These are phyloP conservation scores for Diaporthe ilicicola DNA, from an alignment of 2,329 filamentous ascomycete genomes.

Conservation along the genomic window DNA sequence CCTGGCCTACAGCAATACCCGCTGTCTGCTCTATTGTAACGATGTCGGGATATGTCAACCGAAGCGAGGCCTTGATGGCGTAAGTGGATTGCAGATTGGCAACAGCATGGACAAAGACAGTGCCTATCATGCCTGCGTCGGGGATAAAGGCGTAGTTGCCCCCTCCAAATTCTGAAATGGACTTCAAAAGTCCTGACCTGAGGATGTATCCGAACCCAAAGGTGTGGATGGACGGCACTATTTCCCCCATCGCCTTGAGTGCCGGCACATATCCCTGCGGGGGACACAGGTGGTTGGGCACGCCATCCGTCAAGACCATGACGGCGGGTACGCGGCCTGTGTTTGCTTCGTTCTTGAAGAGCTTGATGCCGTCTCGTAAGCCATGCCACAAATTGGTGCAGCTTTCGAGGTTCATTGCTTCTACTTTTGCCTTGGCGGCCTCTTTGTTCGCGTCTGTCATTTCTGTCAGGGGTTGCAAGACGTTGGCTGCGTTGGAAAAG, in stretches of 20 bases:
- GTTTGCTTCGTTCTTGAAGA: constrained; percentile 50
- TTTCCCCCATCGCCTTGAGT: constrained; percentile 50
- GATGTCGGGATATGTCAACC: constrained; percentile 47
- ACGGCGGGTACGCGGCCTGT: constrained; percentile 56
- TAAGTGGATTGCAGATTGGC: constrained; percentile 69
- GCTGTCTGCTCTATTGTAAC: constrained; percentile 50
- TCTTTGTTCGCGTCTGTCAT: constrained; percentile 59
- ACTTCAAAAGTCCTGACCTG: constrained; percentile 63
- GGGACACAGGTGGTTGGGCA: constrained; percentile 64
- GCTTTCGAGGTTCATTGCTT: constrained; percentile 47
- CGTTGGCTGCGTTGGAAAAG: constrained; percentile 53
- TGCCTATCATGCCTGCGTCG: constrained; percentile 69
- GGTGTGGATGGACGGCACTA: constrained; percentile 58
- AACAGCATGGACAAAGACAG: constrained; percentile 68
- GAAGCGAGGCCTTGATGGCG: constrained; percentile 56
- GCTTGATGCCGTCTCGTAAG: constrained; percentile 56
- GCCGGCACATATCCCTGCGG: constrained; percentile 62
- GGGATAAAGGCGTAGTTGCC: constrained; percentile 70
- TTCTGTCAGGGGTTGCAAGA: constrained; percentile 54
- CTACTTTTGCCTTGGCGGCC: constrained; percentile 51
- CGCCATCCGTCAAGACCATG: constrained; percentile 63
- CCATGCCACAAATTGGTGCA: constrained; percentile 68
- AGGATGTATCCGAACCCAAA: constrained; percentile 63
- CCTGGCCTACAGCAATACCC: constrained; percentile 48
- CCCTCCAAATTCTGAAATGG: constrained; percentile 64